These are phyloP conservation scores for Exophiala alcalophila DNA, from an alignment of 2,329 filamentous ascomycete species.

Conservation along the genomic window DNA sequence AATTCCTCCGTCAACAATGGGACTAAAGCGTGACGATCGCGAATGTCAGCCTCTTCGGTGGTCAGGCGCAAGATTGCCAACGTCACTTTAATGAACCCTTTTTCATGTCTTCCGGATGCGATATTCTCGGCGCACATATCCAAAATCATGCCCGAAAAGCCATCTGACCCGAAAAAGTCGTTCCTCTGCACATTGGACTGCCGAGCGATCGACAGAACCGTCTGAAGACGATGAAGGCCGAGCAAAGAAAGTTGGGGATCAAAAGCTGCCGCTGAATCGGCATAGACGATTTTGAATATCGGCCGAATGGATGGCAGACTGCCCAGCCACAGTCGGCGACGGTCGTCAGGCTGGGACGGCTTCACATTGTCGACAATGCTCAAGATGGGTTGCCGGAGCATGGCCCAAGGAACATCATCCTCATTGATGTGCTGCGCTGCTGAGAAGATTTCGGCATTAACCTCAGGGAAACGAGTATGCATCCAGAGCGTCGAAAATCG, in stretches of 20 bases:
- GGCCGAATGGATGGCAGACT: slow-evolving; percentile 21
- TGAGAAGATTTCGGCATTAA: slow-evolving; percentile 23
- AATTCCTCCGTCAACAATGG: slow-evolving; percentile 22
- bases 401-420: slow-evolving; percentile 24
- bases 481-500: slow-evolving; percentile 77
- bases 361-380: slow-evolving; percentile 20
- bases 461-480: slow-evolving; percentile 51
- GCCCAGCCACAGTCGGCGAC: slow-evolving; percentile 23
- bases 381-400: slow-evolving; percentile 24
- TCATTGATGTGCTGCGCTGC: slow-evolving; percentile 13
- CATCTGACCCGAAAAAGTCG: slow-evolving; percentile 22
- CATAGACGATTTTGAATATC: slow-evolving; percentile 21
- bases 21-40: slow-evolving; percentile 13
- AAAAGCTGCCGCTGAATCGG: slow-evolving; percentile 5
- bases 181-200: slow-evolving; percentile 16
- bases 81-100: slow-evolving; percentile 11
- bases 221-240: slow-evolving; percentile 23
- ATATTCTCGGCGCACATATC: slow-evolving; percentile 20
- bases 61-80: slow-evolving; percentile 22
- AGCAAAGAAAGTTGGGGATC: slow-evolving; percentile 18
- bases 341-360: slow-evolving; percentile 15
- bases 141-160: slow-evolving; percentile 19
- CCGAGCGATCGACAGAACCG: slow-evolving; percentile 20
- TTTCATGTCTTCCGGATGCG: slow-evolving; percentile 1
- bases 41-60: slow-evolving; percentile 18